A percentile compares a stretch with the other conserved stretches of the same genome.
phyloP scores from a whole-genome alignment of 139 green algal species.

The Coelastrella sp. region DNA sequence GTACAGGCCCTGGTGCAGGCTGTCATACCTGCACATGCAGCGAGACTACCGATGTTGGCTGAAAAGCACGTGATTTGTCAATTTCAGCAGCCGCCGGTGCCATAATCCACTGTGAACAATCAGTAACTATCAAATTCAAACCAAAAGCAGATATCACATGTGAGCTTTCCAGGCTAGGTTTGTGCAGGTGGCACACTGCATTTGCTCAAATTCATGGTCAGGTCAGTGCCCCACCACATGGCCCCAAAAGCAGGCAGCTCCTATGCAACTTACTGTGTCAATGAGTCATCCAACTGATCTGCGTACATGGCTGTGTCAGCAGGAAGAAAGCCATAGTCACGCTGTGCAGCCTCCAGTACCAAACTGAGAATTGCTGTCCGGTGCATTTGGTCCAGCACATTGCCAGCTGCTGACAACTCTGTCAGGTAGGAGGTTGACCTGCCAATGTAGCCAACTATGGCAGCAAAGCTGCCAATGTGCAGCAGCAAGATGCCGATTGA shows the following conservation, averaged over 20 bases:
- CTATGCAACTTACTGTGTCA: neutral
- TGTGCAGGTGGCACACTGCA: too few species aligned
- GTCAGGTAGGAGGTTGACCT: neutral
- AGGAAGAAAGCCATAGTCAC: constrained; percentile 13
- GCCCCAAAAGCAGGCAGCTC: neutral
- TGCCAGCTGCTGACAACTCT: constrained; percentile 21
- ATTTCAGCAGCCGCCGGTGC: too few species aligned
- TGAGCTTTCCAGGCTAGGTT: too few species aligned
- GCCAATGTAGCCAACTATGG: constrained; percentile 1
- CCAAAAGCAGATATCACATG: too few species aligned
- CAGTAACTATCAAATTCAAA: too few species aligned
- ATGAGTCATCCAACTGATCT: neutral
- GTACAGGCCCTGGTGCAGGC: constrained; percentile 52
- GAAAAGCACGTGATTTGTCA: too few species aligned
- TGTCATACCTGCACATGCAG: constrained; percentile 22
- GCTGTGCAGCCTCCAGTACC: constrained; percentile 44
- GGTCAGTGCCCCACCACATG: neutral
- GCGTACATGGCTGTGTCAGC: constrained; percentile 19
- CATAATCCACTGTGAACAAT: neutral
- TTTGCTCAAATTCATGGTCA: too few species aligned
- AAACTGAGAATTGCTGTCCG: neutral
- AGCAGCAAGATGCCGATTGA: constrained; percentile 3
- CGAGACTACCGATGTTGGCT: neutral
- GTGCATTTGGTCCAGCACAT: constrained; percentile 17
- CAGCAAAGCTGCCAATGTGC: constrained; percentile 11